These are phyloP conservation scores for Pisolithus orientalis DNA, from an alignment of 768 basidiomycete species.

Conservation along the genomic window DNA sequence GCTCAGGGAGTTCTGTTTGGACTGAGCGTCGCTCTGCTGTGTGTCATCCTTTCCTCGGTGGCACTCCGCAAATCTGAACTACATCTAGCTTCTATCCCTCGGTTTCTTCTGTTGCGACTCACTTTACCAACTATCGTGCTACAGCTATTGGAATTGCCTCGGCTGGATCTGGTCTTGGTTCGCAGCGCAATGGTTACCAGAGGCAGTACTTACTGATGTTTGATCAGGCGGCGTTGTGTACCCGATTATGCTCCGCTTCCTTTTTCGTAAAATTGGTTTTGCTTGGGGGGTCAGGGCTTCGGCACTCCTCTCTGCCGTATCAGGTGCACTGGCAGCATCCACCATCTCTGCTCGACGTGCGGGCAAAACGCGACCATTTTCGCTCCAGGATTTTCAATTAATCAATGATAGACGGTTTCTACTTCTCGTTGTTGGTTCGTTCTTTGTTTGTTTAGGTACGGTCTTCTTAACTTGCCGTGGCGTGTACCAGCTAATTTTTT, in stretches of 20 bases:
- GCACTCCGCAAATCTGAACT: constrained; percentile 3
- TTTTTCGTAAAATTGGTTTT: constrained; percentile 53
- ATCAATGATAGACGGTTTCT: constrained; percentile 48
- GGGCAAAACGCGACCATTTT: constrained; percentile 8
- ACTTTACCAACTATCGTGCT: constrained; percentile 59
- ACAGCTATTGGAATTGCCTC: constrained; percentile 67
- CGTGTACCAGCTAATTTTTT: not conserved
- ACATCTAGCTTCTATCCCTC: constrained; percentile 61
- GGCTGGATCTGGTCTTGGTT: constrained; percentile 65
- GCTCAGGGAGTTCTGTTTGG: constrained; percentile 63
- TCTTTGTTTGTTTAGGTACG: constrained; percentile 57
- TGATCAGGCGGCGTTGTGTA: constrained; percentile 60
- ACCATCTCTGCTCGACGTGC: constrained; percentile 36
- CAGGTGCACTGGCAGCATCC: constrained; percentile 41
- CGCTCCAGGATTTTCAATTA: constrained; percentile 19
- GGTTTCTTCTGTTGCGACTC: constrained; percentile 58
- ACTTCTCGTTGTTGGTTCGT: constrained; percentile 48
- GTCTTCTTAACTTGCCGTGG: not conserved
- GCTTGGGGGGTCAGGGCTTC: constrained; percentile 57
- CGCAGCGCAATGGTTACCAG: not conserved
- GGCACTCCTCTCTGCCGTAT: constrained; percentile 42
- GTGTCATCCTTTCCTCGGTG: constrained; percentile 19
- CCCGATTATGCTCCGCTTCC: constrained; percentile 54
- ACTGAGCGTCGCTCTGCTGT: constrained; percentile 60
- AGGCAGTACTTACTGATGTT: constrained; percentile 9